A percentile compares a stretch with the other conserved stretches of the same genome.
Evolutionary conservation across 2,329 filamentous ascomycete genomes (phyloP).

Genomic region (Metarhizium anisopliae): DNA sequence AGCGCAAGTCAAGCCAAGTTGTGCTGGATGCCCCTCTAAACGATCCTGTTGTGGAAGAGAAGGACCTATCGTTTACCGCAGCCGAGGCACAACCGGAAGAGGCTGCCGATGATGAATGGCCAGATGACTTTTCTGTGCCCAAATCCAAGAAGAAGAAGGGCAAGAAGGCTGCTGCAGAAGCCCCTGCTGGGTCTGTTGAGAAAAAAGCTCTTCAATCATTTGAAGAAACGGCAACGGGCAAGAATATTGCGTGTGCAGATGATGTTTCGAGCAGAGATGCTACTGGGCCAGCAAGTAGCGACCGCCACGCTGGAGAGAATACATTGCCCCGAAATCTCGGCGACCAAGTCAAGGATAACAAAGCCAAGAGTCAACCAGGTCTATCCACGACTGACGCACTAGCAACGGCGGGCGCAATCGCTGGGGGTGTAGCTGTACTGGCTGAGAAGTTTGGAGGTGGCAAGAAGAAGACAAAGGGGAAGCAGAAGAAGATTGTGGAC

Average conservation of each 20-base stretch:
- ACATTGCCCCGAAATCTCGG: neutral
- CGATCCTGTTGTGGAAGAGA: neutral
- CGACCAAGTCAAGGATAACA: neutral
- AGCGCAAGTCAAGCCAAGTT: constrained; percentile 16
- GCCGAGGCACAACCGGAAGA: neutral
- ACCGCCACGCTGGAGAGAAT: neutral
- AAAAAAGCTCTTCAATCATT: neutral
- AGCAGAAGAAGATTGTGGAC: constrained; percentile 29
- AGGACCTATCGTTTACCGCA: neutral
- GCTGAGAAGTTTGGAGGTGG: constrained; percentile 25
- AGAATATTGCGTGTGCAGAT: neutral
- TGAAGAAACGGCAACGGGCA: neutral
- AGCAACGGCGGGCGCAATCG: constrained; percentile 9
- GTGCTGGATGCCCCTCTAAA: constrained; percentile 1
- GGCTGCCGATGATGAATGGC: constrained; percentile 4
- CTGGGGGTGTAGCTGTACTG: constrained; percentile 24
- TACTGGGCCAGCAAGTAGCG: neutral
- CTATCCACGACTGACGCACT: constrained; percentile 16
- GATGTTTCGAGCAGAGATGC: neutral
- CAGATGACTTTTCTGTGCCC: constrained; percentile 5
- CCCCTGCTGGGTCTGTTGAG: constrained; percentile 2
- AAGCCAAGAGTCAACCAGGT: neutral
- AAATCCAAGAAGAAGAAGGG: constrained; percentile 23
- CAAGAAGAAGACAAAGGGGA: constrained; percentile 13
- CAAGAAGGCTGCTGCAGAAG: constrained; percentile 9